Evolutionary conservation across 75 land plant genomes (phyloP), one percentile per base, ranked within the genome.

Genomic region (Pseudotsuga menziesii): DNA sequence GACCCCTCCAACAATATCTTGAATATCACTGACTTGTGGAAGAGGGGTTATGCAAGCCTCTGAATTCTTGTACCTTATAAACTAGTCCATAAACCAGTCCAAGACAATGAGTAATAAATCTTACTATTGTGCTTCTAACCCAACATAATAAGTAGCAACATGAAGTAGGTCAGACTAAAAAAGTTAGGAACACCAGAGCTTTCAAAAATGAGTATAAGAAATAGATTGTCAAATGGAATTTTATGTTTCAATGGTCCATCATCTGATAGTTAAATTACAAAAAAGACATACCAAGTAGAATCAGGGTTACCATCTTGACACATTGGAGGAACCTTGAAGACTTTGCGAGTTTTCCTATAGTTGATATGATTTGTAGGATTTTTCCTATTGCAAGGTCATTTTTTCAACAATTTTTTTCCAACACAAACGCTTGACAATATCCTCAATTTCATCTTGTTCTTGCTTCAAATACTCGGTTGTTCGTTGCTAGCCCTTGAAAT

Each of bases 41-140:
- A 94, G 85, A 3, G 87, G 93, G 6, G 96, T 93, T 55, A 93
- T 81, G 83, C 98, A 94, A 15, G 89, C 78, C 60, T 92, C 88
- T 91, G 92, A 83, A 36, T 90, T 80, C 36, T 78, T 87, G 75
- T 94, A 90, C 96, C 96, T 93, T 15, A 19, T 3, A 22, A 80
- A n/a, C n/a, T n/a, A n/a, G n/a, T n/a, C n/a, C n/a, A n/a, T n/a
- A n/a, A n/a, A 79, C 39, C 14, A 29, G 29, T 74, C 54, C 7
- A 29, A 39, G n/a, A 36, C 36, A 39, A 5, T 7, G 19, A 69
- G 11, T 20, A 32, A 44, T 41, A 23, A 69, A 69, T 69, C n/a
- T 69, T 39, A 8, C 54, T 48, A 2, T 11, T 48, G 12, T 48
- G 12, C 9, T 48, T 48, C 54, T 48, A 48, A 48, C 11, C 12